Evolutionary conservation across 305 asterid genomes (phyloP), one percentile per base, ranked within the genome.

Genomic region (Fraxinus paxiana): DNA sequence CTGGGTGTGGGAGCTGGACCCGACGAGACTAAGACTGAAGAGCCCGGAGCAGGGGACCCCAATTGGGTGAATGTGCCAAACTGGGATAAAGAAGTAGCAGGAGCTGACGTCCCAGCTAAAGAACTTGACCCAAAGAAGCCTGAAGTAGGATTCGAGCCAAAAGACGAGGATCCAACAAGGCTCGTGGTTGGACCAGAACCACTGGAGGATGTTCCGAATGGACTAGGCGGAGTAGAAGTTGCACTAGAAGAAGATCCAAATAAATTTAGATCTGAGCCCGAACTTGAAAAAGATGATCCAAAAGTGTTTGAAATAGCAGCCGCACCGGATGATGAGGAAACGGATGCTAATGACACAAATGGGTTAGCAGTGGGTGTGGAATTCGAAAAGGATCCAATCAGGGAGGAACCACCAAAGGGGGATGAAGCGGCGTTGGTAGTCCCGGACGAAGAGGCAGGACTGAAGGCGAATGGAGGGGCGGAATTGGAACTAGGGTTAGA

Each of bases 401-500:
- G 15, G 20, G 87, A 2, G 20, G 88, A 74, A 41, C 18, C 86
- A 61, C 87, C 89, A 51, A 86, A 83, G 6, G 86, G 79, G 24
- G 87, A 12, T 74, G 85, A 10, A 26, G 83, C 34, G 2, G 17
- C 3, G 4, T 33, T 2, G 18, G 84, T n/a, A 1, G 89, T 30
- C 31, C 80, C 80, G 13, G 82, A 70, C 28, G 88, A 6, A 1
- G 89, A 18, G 30, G 78, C 80, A 13, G 82, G 54, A 30, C 82
- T 85, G 79, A 83, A 86, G 73, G 87, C 90, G 15, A 84, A 84
- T 2, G 88, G 77, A 75, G 87, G 80, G 12, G 88, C 80, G 35
- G 90, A 78, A 75, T 90, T 61, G 77, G 88, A 61, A 83, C 83
- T 82, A 77, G 90, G 84, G 87, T 83, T 86, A n/a, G 84, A 75